Percentiles rank a stretch among this genome's conserved stretches.
Evolutionary conservation across 164 flowering plant species (phyloP).

Genomic region (Chimonanthus praecox): DNA sequence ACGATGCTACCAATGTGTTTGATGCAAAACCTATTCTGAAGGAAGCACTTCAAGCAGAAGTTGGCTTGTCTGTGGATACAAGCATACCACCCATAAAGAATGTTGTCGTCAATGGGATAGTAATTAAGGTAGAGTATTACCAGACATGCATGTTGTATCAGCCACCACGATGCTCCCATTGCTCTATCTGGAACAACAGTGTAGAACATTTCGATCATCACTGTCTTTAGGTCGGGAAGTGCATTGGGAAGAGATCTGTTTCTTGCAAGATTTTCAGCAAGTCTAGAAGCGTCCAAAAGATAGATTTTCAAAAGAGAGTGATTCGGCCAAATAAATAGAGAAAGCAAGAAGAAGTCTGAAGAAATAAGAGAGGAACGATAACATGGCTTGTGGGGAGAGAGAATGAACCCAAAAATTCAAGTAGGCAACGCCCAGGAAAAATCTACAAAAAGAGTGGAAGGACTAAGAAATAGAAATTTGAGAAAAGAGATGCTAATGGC

Average conservation of each 20-base stretch:
- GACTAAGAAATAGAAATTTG: no score
- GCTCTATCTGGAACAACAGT: constrained; percentile 71
- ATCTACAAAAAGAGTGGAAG: no score
- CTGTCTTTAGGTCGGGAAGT: constrained; percentile 89
- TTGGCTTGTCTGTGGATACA: constrained; percentile 75
- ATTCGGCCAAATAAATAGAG: no score
- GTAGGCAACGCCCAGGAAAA: no score
- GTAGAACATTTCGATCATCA: constrained; percentile 84
- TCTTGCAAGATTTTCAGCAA: no score
- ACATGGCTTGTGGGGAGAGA: no score
- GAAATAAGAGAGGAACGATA: no score
- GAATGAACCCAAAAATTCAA: no score
- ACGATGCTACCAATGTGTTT: constrained; percentile 58
- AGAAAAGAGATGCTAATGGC: no score
- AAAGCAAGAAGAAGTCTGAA: no score
- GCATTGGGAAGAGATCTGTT: constrained; percentile 77
- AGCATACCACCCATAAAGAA: constrained; percentile 53
- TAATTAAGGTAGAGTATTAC: constrained; percentile 58
- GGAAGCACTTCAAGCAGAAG: constrained; percentile 87
- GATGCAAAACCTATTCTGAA: constrained; percentile 71
- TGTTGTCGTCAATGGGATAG: constrained; percentile 45
- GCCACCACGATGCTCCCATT: constrained; percentile 80
- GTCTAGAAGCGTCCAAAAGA: no score
- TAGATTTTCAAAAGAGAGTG: no score
- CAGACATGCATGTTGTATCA: constrained; percentile 76